Evolutionary conservation across 2,329 filamentous ascomycete species (phyloP), one percentile per base, ranked within the genome.

Genomic region (Penicillium sp.): DNA sequence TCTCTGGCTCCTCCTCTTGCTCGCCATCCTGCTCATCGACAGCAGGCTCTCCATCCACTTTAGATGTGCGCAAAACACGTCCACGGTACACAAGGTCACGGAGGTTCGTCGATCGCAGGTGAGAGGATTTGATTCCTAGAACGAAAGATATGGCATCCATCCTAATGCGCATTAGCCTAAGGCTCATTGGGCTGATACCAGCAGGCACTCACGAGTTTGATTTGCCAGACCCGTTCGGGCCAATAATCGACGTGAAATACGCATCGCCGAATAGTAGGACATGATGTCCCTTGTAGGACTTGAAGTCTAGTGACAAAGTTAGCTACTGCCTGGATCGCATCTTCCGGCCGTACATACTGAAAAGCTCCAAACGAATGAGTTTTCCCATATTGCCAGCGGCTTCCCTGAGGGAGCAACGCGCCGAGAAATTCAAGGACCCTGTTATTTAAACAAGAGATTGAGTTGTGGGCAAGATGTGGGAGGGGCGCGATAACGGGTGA

Each of bases 71-170:
- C 69, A 99, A 83, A 13, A 97, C 92, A 64, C 93, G 89, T 52
- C 94, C 95, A 65, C 94, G 93, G 75, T 99, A 99, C 54, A 99
- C 91, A 37, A 99, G 84, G 73, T 99, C 94, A 76, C 91, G 91
- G 25, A 99, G 85, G 70, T 97, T 92, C 37, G 91, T 87, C 4
- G 95, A 99, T 69, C 94, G 91, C 54, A 99, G 82, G 75, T 97
- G 93, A n/a, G 93, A 95, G 3, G 94, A 99, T 75, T 97, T 97
- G 75, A 99, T 97, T 65, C 94, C 94, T 57, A 99, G 85, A 59
- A 99, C 94, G 77, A 99, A 99, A 65, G 94, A 99, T 68, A 99
- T 99, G 67, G 94, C 94, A 75, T 99, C 94, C 94, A 99, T 99
- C 59, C 91, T 95, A 70, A 23, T 64, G 40, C 19, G 43, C 23